Percentiles rank a stretch among this genome's conserved stretches.
Evolutionary conservation across 2,329 filamentous ascomycete species (phyloP).

Genomic region (Aspergillus amoenus): DNA sequence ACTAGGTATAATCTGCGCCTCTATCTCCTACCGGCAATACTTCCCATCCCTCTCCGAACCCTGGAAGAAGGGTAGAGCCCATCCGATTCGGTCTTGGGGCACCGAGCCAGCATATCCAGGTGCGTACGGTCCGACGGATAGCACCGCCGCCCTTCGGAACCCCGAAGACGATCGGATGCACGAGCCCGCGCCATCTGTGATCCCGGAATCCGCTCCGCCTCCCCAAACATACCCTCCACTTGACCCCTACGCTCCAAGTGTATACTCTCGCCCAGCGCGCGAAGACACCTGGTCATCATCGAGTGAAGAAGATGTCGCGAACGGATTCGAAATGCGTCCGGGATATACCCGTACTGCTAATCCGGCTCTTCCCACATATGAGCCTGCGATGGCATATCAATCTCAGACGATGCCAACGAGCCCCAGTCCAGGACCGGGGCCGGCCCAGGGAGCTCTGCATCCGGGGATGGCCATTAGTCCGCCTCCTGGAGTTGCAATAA

Average conservation of each 20-base stretch:
- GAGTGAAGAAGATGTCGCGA: conserved; percentile 37
- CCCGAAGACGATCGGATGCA: conserved; percentile 30
- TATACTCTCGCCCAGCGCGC: conserved; percentile 28
- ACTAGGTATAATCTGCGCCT: conserved; percentile 54
- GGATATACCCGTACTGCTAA: conserved; percentile 28
- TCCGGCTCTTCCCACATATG: conserved; percentile 24
- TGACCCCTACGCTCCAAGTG: conserved; percentile 26
- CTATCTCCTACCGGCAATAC: conserved; percentile 58
- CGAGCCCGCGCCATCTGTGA: conserved; percentile 5
- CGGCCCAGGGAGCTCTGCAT: not conserved
- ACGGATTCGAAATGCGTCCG: conserved; percentile 39
- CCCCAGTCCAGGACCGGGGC: not conserved
- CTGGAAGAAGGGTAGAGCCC: conserved; percentile 59
- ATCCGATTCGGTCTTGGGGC: conserved; percentile 60
- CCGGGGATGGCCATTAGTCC: not conserved
- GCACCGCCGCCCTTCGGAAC: conserved; percentile 31
- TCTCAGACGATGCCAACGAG: conserved; percentile 16
- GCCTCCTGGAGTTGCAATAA: not conserved
- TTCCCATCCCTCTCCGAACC: conserved; percentile 57
- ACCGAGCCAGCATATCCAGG: conserved; percentile 46
- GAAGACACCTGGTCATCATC: conserved; percentile 38
- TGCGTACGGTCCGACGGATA: conserved; percentile 20
- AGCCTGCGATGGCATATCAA: conserved; percentile 30
- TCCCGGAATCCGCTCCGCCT: conserved; percentile 2
- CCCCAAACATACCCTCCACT: conserved; percentile 21